Evolutionary conservation across 768 basidiomycete genomes (phyloP).

Genomic region (Leccinellum luteum): DNA sequence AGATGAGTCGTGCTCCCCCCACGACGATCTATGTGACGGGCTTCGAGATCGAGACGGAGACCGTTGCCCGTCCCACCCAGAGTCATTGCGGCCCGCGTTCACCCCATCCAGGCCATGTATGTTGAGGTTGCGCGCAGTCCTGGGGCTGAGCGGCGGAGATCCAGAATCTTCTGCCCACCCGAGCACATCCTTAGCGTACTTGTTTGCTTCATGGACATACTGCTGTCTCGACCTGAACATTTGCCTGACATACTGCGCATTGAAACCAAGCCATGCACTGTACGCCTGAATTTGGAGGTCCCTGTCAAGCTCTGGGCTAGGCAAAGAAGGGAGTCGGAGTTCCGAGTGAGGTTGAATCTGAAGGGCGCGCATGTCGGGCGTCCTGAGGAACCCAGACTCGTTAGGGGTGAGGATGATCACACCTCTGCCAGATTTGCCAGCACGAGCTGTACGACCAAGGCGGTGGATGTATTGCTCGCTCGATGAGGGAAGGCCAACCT

Average conservation of each 20-base stretch:
- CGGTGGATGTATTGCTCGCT: slow-evolving; percentile 80
- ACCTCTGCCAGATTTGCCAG: slow-evolving; percentile 61
- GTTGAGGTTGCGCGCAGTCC: slow-evolving; percentile 50
- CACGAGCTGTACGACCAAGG: slow-evolving; percentile 75
- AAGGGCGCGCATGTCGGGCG: slow-evolving; percentile 38
- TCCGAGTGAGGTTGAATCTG: slow-evolving; percentile 35
- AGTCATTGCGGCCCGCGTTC: slow-evolving; percentile 9
- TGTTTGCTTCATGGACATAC: slow-evolving; percentile 41
- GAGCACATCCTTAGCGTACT: slow-evolving; percentile 34
- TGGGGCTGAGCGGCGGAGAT: slow-evolving; percentile 40
- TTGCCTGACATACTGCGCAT: slow-evolving; percentile 39
- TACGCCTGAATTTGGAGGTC: slow-evolving; percentile 51
- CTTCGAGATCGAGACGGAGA: slow-evolving; percentile 4
- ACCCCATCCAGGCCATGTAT: slow-evolving; percentile 38
- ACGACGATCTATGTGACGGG: slow-evolving; percentile 8
- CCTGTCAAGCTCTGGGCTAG: slow-evolving; percentile 27
- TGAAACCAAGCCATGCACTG: slow-evolving; percentile 56
- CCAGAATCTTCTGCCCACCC: slow-evolving; percentile 36
- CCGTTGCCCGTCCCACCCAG: not conserved
- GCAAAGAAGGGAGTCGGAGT: slow-evolving; percentile 27
- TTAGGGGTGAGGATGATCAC: slow-evolving; percentile 51
- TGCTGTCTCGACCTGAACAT: slow-evolving; percentile 39
- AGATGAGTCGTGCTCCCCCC: slow-evolving; percentile 2
- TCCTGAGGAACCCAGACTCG: slow-evolving; percentile 49
- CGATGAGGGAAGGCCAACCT: slow-evolving; percentile 64